phyloP scores from a whole-genome alignment of 768 basidiomycete genomes.

The Hemileccinum impolitum region DNA sequence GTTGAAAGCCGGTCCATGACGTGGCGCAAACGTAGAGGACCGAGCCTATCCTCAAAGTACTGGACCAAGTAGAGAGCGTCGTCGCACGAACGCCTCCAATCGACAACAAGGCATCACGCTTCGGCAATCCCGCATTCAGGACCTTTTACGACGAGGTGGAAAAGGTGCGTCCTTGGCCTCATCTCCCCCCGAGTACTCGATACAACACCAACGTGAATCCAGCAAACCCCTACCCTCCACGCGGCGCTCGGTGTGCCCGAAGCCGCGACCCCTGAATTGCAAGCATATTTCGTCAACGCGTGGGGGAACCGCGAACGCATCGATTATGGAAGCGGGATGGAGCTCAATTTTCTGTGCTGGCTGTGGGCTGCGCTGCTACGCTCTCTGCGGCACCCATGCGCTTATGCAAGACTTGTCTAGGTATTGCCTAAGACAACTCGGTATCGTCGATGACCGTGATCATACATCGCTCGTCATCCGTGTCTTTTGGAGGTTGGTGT shows the following conservation, averaged over 20 bases:
- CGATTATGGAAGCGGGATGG: slow-evolving; percentile 99
- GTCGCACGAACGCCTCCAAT: slow-evolving; percentile 77
- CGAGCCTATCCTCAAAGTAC: slow-evolving; percentile 53
- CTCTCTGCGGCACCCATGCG: background rate
- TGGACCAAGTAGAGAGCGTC: slow-evolving; percentile 64
- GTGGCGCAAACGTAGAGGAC: slow-evolving; percentile 49
- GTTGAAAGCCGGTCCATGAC: too few relatives aligned
- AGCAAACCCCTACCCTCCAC: slow-evolving; percentile 62
- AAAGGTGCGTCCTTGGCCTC: slow-evolving; percentile 47
- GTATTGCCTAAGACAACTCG: slow-evolving; percentile 73
- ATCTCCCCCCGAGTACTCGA: slow-evolving; percentile 1
- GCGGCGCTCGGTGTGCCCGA: slow-evolving; percentile 53
- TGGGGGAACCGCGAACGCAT: slow-evolving; percentile 93
- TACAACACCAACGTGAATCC: background rate
- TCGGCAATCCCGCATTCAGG: slow-evolving; percentile 96
- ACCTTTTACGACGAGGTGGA: slow-evolving; percentile 82
- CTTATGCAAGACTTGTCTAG: slow-evolving; percentile 39
- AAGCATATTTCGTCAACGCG: slow-evolving; percentile 76
- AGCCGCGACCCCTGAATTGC: slow-evolving; percentile 64
- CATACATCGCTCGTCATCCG: slow-evolving; percentile 71
- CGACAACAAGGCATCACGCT: slow-evolving; percentile 86
- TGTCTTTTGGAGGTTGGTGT: slow-evolving; percentile 81
- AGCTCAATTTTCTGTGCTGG: slow-evolving; percentile 96
- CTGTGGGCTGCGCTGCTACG: slow-evolving; percentile 51
- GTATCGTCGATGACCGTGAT: slow-evolving; percentile 60